Percentiles rank a stretch among this genome's conserved stretches.
These are phyloP conservation scores for Trichosporon ovoides DNA, from an alignment of 1,284 basidiomycete species.

Conservation along the genomic window DNA sequence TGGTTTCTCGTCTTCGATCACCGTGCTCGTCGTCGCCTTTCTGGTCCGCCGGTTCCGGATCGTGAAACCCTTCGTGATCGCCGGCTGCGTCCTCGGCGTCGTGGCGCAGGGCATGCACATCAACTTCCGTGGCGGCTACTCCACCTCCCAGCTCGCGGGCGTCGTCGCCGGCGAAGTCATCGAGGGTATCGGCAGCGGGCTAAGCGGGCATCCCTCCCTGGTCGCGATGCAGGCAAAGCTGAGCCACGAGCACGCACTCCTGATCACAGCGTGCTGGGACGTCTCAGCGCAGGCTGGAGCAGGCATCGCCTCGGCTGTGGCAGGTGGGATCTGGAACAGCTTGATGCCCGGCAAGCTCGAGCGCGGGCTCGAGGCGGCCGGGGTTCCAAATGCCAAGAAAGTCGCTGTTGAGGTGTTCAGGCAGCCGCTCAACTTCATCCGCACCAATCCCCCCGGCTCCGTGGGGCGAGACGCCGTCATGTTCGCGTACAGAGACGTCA, in stretches of 20 bases:
- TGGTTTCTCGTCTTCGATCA: constrained; percentile 46
- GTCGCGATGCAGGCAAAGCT: constrained; percentile 22
- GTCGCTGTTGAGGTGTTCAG: constrained; percentile 38
- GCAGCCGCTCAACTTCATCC: constrained; percentile 37
- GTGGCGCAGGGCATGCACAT: constrained; percentile 49
- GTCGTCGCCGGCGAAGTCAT: constrained; percentile 48
- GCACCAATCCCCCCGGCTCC: constrained; percentile 39
- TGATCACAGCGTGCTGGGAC: constrained; percentile 17
- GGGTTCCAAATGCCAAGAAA: constrained; percentile 10
- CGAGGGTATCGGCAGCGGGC: constrained; percentile 46
- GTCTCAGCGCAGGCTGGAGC: constrained; percentile 19
- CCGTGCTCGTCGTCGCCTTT: constrained; percentile 42
- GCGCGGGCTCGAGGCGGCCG: constrained; percentile 24
- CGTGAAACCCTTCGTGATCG: constrained; percentile 49
- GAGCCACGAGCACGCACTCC: constrained; percentile 19
- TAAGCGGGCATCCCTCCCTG: constrained; percentile 45
- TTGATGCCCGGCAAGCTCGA: constrained; percentile 24
- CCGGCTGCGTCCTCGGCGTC: constrained; percentile 30
- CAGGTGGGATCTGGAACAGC: constrained; percentile 45
- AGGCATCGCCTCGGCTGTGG: constrained; percentile 45
- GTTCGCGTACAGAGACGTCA: constrained; percentile 38
- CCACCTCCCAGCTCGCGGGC: constrained; percentile 28
- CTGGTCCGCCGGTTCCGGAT: constrained; percentile 43
- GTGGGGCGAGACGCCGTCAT: constrained; percentile 39
- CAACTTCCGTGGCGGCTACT: constrained; percentile 46